Evolutionary conservation across 352 stramenopile genomes (phyloP), one percentile per base, ranked within the genome.

Genomic region (Peronosclerospora sorghi): DNA sequence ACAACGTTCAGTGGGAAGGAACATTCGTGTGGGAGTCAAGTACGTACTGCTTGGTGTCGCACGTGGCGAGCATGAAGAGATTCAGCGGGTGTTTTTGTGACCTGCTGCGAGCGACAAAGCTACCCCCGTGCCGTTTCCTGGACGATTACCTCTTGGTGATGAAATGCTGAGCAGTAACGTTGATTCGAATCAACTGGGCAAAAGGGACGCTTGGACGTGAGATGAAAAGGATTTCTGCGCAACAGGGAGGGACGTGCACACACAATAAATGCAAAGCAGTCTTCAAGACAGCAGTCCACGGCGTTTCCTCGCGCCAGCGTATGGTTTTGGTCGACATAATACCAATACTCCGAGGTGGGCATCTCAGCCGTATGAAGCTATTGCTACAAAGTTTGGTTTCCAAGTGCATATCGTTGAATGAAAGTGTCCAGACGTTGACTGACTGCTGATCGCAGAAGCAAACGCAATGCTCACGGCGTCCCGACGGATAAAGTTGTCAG

Each of bases 291-390:
- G 68, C 67, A 13, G 15, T 84, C 17, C 14, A 49, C 5, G 28
- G 45, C 12, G 28, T 38, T 18, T 17, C 19, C 6, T 44, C 48
- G 7, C 38, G 32, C 2, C 52, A 57, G 21, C 52, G 56, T 4
- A 29, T 88, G 21, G 34, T 88, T 19, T n/a, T 88, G 6, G 66
- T 86, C 4, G 76, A 88, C 45, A n/a, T n/a, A 88, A 88, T 40
- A 86, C 76, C 0, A 71, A 72, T 42, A 85, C 74, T 2, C 72
- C 82, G 42, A 41, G 36, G 18, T 85, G 76, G 74, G 76, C 86
- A 46, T 88, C 81, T 29, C 62, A 70, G 14, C 24, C 52, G 13
- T 88, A 88, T 24, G 62, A 74, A 23, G 28, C 53, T 0, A 54
- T 65, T 17, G 68, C 68, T 0, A 54, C 20, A 8, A 56, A 41